Conservation (phyloP, 139 green algal species). For the Bryopsis sp. region DNA sequence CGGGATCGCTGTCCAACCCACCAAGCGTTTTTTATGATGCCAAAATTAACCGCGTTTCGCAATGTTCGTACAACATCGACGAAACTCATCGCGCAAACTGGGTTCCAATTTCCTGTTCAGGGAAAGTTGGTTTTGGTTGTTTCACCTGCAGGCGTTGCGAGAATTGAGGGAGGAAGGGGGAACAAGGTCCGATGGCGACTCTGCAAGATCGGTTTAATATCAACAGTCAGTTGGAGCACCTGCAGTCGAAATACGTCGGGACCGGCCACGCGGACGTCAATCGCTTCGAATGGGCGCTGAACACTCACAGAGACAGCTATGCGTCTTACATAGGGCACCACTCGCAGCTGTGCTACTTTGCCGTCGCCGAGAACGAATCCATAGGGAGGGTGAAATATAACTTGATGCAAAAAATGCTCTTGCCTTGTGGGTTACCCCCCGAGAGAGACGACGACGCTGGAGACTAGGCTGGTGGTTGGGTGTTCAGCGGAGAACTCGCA, state of each 20-base stretch:
- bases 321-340: constrained; percentile 89
- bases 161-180: too few relatives aligned
- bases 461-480: too few relatives aligned
- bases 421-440: constrained; percentile 77
- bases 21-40: too few relatives aligned
- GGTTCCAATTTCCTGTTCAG: too few relatives aligned
- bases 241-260: constrained; percentile 94
- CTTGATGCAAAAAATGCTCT: constrained; percentile 85
- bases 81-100: too few relatives aligned
- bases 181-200: constrained; percentile 70
- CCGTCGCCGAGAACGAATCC: constrained; percentile 89
- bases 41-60: too few relatives aligned
- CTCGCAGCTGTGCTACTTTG: constrained; percentile 80
- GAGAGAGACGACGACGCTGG: constrained; percentile 49
- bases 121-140: too few relatives aligned
- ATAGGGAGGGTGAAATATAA: constrained; percentile 85
- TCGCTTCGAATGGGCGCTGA: constrained; percentile 93
- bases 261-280: constrained; percentile 85
- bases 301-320: constrained; percentile 95
- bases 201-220: constrained; percentile 90
- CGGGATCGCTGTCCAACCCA: too few relatives aligned
- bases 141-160: too few relatives aligned
- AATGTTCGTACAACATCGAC: too few relatives aligned
- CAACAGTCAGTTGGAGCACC: constrained; percentile 96
- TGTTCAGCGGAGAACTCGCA: too few relatives aligned